Evolutionary conservation across 345 rosid genomes (phyloP), one percentile per base, ranked within the genome.

Genomic region (Murraya paniculata): DNA sequence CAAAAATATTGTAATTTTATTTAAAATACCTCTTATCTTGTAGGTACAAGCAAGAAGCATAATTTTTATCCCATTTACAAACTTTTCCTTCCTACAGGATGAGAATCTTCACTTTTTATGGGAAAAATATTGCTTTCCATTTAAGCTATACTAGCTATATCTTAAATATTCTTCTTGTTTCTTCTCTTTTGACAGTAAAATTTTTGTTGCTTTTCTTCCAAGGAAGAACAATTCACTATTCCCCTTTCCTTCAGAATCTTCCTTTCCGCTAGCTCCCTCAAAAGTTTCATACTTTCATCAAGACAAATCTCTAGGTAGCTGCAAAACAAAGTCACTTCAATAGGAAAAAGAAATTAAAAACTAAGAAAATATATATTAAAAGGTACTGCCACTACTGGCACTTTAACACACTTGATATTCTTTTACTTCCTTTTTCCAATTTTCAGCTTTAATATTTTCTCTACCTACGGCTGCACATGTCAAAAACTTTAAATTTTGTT

Each of bases 401-500:
- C 73, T 72, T 77, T n/a, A 41, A 59, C 50, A 48, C 21, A 35
- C 55, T 61, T 38, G 58, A 28, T 66, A 41, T 83, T 77, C 11
- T 50, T 27, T 14, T 13, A 10, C 14, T 13, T 71, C 22, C 39
- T 38, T 24, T 35, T n/a, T 11, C n/a, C 45, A 19, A 31, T 45
- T 45, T 45, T 33, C 22, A 35, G 16, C 27, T 67, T 64, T 21
- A 33, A 30, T 45, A 45, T 45, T 28, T 67, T 68, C 31, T 56
- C 79, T 78, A 79, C 75, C 81, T 81, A 79, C 78, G 80, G 78
- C 77, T 79, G 79, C 81, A 80, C 77, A 61, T 77, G 60, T 70
- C 78, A 66, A 64, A 22, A 73, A 7, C 57, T 70, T 31, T 7
- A n/a, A 45, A 66, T 48, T 9, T 76, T 71, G 77, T 55, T 72